phyloP scores from a whole-genome alignment of 176 grass and related monocot species.

The Themeda triandra region DNA sequence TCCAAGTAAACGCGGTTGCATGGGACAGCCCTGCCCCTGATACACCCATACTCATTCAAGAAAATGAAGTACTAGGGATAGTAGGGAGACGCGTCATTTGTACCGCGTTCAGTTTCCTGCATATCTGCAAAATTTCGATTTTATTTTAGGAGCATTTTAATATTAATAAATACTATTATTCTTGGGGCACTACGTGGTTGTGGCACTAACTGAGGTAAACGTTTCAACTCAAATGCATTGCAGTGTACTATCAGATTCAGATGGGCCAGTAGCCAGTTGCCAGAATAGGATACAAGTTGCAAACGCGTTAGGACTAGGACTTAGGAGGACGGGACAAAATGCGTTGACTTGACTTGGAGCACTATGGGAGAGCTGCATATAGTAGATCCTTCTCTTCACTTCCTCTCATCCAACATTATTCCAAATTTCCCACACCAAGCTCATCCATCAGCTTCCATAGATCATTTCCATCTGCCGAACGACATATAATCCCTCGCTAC shows the following conservation, averaged over 20 bases:
- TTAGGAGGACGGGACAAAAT: background rate
- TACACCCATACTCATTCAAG: too few species aligned
- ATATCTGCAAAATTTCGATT: background rate
- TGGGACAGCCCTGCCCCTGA: too few species aligned
- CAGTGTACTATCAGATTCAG: background rate
- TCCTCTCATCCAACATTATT: background rate
- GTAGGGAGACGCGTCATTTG: background rate
- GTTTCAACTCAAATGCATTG: background rate
- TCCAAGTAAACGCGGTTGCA: too few species aligned
- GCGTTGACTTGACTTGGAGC: conserved; percentile 25
- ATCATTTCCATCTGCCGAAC: background rate
- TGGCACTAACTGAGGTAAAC: background rate
- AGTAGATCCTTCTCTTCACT: background rate
- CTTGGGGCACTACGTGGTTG: background rate
- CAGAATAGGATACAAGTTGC: background rate
- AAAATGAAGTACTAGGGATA: too few species aligned
- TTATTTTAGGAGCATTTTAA: background rate
- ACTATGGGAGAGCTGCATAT: background rate
- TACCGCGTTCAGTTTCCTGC: background rate
- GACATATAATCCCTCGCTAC: background rate
- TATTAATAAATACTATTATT: background rate
- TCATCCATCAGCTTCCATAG: background rate
- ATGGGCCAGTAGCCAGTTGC: too few species aligned
- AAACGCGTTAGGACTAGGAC: background rate
- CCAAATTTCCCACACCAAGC: background rate